Evolutionary conservation across 108 stramenopile genomes (phyloP), one percentile per base, ranked within the genome.

Genomic region (Aurantiochytrium sp.): DNA sequence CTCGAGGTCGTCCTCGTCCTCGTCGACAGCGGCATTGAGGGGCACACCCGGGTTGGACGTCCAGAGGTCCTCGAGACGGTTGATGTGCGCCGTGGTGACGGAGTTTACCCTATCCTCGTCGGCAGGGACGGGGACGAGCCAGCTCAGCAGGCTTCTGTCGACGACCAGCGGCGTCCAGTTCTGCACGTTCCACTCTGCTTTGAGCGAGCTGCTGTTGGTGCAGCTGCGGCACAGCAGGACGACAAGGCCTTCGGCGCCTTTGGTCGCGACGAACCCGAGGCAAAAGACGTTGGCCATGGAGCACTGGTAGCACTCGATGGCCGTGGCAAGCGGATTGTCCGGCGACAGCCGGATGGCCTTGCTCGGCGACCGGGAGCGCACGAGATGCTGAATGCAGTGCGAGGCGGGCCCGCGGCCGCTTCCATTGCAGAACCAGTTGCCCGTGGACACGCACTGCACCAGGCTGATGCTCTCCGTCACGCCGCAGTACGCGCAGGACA

Each of bases 341-440:
- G 88, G 73, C 37, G 85, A 37, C 39, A 86, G 88, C 6, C 24
- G 30, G 4, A 86, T 41, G 6, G 22, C 88, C 17, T 27, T 2
- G 4, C 10, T 27, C 1, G 59, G 59, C 15, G 59, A 65, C 30
- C 53, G 22, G 4, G 90, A 48, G 12, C 90, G 87, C 31, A 93
- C 98, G 55, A 99, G 94, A 88, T 99, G 99, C 89, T 98, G 96
- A 31, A 99, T 95, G 30, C 98, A 91, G 88, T 98, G 97, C 39
- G 95, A 95, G 19, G 95, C 97, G 6, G 95, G 93, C 24, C 94
- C 95, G 45, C 89, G 89, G 27, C 94, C 95, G 41, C 91, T 86
- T 31, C 96, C 95, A 90, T 98, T 99, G 92, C 99, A 99, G 85
- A 99, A 97, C 99, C 99, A 99, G 87, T 98, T 97, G 54, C 94